phyloP scores from a whole-genome alignment of 2,329 filamentous ascomycete genomes.

The Zymoseptoria pseudotritici region DNA sequence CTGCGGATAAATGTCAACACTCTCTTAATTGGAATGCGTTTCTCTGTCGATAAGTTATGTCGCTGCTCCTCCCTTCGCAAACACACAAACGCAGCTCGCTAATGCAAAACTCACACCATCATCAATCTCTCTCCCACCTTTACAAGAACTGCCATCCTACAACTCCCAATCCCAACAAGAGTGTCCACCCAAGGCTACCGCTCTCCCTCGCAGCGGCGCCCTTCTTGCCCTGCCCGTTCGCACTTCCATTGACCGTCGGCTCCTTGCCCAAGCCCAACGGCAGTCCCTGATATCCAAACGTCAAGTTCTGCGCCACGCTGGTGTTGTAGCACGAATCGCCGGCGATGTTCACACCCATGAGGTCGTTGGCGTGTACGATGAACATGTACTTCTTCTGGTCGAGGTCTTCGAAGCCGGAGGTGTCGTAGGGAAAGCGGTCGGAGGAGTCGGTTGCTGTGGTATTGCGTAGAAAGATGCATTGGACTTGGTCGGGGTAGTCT shows the following conservation, averaged over 20 bases:
- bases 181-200: conserved; percentile 12
- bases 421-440: conserved; percentile 69
- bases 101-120: not conserved
- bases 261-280: conserved; percentile 23
- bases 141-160: conserved; percentile 21
- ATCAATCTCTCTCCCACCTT: conserved; percentile 5
- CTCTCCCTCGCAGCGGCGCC: not conserved
- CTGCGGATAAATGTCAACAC: too few relatives aligned
- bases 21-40: too few relatives aligned
- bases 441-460: conserved; percentile 59
- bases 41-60: not conserved
- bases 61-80: not conserved
- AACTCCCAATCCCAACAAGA: conserved; percentile 15
- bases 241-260: conserved; percentile 20
- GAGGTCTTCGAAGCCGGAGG: conserved; percentile 59
- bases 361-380: conserved; percentile 64
- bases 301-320: conserved; percentile 61
- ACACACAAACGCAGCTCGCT: not conserved
- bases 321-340: conserved; percentile 62
- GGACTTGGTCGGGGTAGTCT: conserved; percentile 62
- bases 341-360: conserved; percentile 57
- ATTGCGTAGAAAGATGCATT: conserved; percentile 72
- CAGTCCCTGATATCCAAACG: conserved; percentile 55
- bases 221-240: conserved; percentile 7
- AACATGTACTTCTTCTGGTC: conserved; percentile 70